A percentile compares a stretch with the other conserved stretches of the same genome.
These are phyloP conservation scores for Plasmodium fragile DNA, from an alignment of 169 alveolate species.

Conservation along the genomic window DNA sequence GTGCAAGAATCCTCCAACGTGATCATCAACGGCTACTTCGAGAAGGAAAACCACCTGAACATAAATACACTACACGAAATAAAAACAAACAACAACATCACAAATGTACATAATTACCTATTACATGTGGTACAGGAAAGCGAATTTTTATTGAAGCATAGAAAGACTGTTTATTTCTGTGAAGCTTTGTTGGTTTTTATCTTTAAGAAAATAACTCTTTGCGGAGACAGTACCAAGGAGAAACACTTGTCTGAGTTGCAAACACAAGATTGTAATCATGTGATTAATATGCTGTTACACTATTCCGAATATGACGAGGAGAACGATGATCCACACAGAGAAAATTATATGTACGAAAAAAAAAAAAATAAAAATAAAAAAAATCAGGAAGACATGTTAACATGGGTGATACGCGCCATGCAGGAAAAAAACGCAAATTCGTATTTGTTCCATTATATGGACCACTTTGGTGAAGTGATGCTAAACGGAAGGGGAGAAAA, in stretches of 20 bases:
- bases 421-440: slow-evolving; percentile 11
- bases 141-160: slow-evolving; percentile 28
- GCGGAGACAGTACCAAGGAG: neutral
- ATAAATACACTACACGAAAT: slow-evolving; percentile 20
- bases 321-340: neutral
- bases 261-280: slow-evolving; percentile 34
- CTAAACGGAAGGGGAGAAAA: neutral
- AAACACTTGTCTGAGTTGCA: neutral
- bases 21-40: slow-evolving; percentile 49
- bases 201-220: slow-evolving; percentile 18
- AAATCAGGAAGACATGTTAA: neutral
- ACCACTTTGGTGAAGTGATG: slow-evolving; percentile 23
- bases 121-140: slow-evolving; percentile 26
- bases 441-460: slow-evolving; percentile 45
- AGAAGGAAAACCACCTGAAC: slow-evolving; percentile 25
- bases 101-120: slow-evolving; percentile 26
- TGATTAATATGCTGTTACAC: slow-evolving; percentile 39
- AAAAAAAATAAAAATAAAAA: neutral
- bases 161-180: slow-evolving; percentile 20
- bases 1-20: slow-evolving; percentile 49
- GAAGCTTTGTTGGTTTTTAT: slow-evolving; percentile 53
- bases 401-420: slow-evolving; percentile 2
- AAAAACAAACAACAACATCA: slow-evolving; percentile 56
- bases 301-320: neutral
- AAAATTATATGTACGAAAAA: slow-evolving; percentile 26